A percentile compares a stretch with the other conserved stretches of the same genome.
These are phyloP conservation scores for Suillus weaverae DNA, from an alignment of 768 basidiomycete species.

Conservation along the genomic window DNA sequence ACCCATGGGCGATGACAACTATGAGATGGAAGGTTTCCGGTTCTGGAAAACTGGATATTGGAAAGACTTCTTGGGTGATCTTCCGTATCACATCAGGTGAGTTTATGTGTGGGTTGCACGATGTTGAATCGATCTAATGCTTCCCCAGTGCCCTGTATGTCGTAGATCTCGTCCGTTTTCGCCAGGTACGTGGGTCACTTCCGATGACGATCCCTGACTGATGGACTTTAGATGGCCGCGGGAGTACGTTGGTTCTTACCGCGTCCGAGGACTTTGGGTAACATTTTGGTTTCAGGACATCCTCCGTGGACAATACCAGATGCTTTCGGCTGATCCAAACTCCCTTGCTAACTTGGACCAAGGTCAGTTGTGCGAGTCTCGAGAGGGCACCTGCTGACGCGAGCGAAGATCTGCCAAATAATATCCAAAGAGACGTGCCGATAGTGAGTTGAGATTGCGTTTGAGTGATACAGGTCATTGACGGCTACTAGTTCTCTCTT, in stretches of 20 bases:
- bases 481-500: slow-evolving; percentile 65
- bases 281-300: slow-evolving; percentile 57
- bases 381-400: neutral
- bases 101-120: slow-evolving; percentile 16
- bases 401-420: slow-evolving; percentile 85
- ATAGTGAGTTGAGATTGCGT: slow-evolving; percentile 62
- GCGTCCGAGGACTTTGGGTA: neutral
- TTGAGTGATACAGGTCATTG: slow-evolving; percentile 4
- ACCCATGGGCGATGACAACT: slow-evolving; percentile 95
- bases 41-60: slow-evolving; percentile 99
- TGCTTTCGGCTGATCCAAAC: slow-evolving; percentile 89
- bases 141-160: slow-evolving; percentile 84
- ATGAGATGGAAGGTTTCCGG: slow-evolving; percentile 95
- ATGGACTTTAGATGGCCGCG: slow-evolving; percentile 47
- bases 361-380: slow-evolving; percentile 43
- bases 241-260: slow-evolving; percentile 40
- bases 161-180: slow-evolving; percentile 92
- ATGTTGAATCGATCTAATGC: slow-evolving; percentile 12
- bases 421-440: slow-evolving; percentile 87
- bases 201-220: neutral
- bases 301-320: slow-evolving; percentile 89
- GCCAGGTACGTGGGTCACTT: slow-evolving; percentile 55
- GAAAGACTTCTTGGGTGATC: slow-evolving; percentile 81
- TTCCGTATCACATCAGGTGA: slow-evolving; percentile 94
- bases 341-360: slow-evolving; percentile 95